phyloP scores from a whole-genome alignment of 805 yeast species.

The Pichia gijzeniarum region DNA sequence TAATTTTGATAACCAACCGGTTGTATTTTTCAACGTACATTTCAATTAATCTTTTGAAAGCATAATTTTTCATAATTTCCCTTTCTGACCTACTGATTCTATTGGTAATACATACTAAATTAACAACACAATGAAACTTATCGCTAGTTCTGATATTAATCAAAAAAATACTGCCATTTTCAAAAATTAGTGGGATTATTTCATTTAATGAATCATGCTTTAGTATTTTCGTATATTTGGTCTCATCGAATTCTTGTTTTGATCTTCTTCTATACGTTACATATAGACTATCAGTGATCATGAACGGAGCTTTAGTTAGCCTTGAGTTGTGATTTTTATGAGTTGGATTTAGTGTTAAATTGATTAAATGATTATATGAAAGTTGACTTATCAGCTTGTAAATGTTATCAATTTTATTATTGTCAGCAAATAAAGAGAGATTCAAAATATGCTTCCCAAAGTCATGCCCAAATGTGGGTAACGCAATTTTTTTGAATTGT shows the following conservation, averaged over 20 bases:
- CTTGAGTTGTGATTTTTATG: conserved; percentile 1
- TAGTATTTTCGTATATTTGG: conserved; percentile 23
- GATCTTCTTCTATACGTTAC: conserved; percentile 23
- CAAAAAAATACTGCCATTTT: conserved; percentile 25
- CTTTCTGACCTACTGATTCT: conserved; percentile 20
- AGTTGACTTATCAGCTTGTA: conserved; percentile 26
- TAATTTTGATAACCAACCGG: conserved; percentile 21
- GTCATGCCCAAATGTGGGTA: conserved; percentile 4
- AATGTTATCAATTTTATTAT: conserved; percentile 26
- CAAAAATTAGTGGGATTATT: conserved; percentile 28
- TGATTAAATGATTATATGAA: conserved; percentile 18
- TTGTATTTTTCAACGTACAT: conserved; percentile 27
- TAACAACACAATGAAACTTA: conserved; percentile 14
- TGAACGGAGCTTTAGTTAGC: conserved; percentile 17
- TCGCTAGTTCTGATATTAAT: conserved; percentile 23
- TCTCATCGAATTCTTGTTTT: conserved; percentile 28
- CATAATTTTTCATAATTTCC: conserved; percentile 24
- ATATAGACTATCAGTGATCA: conserved; percentile 24
- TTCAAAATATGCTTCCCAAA: conserved; percentile 10
- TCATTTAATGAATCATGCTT: conserved; percentile 25
- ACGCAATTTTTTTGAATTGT: conserved; percentile 7
- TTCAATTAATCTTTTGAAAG: conserved; percentile 27
- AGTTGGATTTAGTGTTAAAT: conserved; percentile 8
- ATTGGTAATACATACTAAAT: conserved; percentile 24
- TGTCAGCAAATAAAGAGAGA: conserved; percentile 19